Base-by-base conservation (phyloP, 106 monocot genomes). In the Allium sativum region DNA sequence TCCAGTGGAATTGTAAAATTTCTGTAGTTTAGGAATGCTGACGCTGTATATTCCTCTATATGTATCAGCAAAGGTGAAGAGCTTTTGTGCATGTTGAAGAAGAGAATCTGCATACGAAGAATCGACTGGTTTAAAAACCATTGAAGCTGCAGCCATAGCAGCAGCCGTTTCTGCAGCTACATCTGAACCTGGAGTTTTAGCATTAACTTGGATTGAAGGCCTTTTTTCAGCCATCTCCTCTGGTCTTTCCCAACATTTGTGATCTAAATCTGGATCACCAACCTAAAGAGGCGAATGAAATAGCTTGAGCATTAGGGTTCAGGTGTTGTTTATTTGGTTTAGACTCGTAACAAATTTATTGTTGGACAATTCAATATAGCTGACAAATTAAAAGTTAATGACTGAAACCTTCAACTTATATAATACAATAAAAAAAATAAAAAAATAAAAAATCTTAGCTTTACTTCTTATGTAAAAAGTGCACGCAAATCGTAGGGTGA, bases 211-310 rank as follows among this genome's bases (percentile, higher is more conserved):
- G 15, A 31, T 57, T 14, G 91, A 77, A 48, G 96, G 96, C 42
- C 96, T 84, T 69, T 88, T 71, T 65, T 91, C 96, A 21, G 79
- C 48, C 87, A 91, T 96, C 9, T 64, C 65, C 68, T 96, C 96
- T 10, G 96, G 96, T 46, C 96, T 82, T 65, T 96, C 84, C 96
- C 96, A 96, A 59, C 96, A 96, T 44, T 91, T 77, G 72, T 96
- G 96, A 58, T 96, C 96, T 58, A 76, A 42, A 10, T 72, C 82
- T 57, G 96, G 91, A 80, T 96, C 96, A 52, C 96, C 96, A 40
- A 96, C 96, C 96, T 96, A 63, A 47, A 15, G 22, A 62, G 6
- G 48, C 2, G 15, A 12, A 50, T 50, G 15, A 50, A 12, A 50
- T 50, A 21, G 63, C 48, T 22, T 21, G 8, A 58, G 31, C 2